These are phyloP conservation scores for Curvularia spicifera DNA, from an alignment of 2,329 filamentous ascomycete genomes.

Conservation along the genomic window DNA sequence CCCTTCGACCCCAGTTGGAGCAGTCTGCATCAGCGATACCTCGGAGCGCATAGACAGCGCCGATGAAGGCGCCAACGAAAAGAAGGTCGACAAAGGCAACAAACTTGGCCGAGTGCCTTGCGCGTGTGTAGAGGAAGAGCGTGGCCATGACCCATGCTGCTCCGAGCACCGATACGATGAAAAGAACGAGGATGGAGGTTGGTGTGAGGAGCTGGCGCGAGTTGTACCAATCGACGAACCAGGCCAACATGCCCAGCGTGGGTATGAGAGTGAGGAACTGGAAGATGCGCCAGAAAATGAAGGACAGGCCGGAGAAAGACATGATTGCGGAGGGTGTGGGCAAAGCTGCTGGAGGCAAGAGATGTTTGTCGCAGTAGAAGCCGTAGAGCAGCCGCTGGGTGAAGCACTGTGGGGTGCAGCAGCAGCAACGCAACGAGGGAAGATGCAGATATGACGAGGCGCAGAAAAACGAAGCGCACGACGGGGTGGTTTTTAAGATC, in stretches of 20 bases:
- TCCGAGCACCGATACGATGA: slow-evolving; percentile 68
- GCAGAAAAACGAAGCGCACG: slow-evolving; percentile 19
- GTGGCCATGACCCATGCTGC: slow-evolving; percentile 68
- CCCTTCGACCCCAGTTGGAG: slow-evolving; percentile 59
- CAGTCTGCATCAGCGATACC: slow-evolving; percentile 70
- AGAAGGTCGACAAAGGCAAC: slow-evolving; percentile 67
- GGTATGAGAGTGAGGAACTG: slow-evolving; percentile 69
- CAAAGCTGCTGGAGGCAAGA: slow-evolving; percentile 8
- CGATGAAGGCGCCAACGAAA: slow-evolving; percentile 69
- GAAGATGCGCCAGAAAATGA: slow-evolving; percentile 66
- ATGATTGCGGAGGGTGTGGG: slow-evolving; percentile 41
- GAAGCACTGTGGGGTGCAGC: slow-evolving; percentile 13
- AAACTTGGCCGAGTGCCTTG: slow-evolving; percentile 64
- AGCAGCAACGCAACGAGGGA: slow-evolving; percentile 19
- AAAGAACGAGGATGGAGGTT: slow-evolving; percentile 66
- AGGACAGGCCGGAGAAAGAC: slow-evolving; percentile 63
- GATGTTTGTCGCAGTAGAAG: slow-evolving; percentile 13
- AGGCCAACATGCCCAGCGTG: slow-evolving; percentile 66
- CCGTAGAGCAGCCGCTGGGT: slow-evolving; percentile 16
- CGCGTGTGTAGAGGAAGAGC: slow-evolving; percentile 64
- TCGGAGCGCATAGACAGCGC: slow-evolving; percentile 64
- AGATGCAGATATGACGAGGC: slow-evolving; percentile 19
- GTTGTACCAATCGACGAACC: slow-evolving; percentile 67
- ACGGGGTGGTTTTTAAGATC: slow-evolving; percentile 26
- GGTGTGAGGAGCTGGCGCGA: slow-evolving; percentile 65